Evolutionary conservation across 805 yeast genomes (phyloP).

Genomic region (Torulaspora quercuum): DNA sequence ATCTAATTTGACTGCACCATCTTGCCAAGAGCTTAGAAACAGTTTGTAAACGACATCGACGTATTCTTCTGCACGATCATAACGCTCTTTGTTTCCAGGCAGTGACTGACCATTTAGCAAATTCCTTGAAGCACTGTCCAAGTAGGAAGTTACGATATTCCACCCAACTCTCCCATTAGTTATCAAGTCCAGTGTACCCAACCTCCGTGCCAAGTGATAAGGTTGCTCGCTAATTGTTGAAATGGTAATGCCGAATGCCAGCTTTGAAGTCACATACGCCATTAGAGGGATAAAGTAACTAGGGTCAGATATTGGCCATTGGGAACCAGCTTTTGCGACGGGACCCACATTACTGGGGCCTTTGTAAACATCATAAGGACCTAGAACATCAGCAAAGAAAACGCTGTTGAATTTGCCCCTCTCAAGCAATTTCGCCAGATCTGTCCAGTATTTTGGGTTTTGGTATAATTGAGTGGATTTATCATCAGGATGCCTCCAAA

Average conservation of each 20-base stretch:
- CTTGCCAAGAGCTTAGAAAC: constrained; percentile 44
- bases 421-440: constrained; percentile 39
- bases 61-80: constrained; percentile 41
- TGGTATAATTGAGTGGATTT: constrained; percentile 19
- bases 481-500: constrained; percentile 20
- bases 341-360: constrained; percentile 40
- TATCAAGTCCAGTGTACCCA: constrained; percentile 45
- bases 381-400: constrained; percentile 43
- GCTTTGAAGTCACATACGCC: constrained; percentile 43
- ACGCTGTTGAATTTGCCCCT: constrained; percentile 39
- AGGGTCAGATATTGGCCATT: constrained; percentile 41
- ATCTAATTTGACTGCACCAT: constrained; percentile 37
- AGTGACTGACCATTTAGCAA: constrained; percentile 38
- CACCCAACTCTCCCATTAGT: constrained; percentile 46
- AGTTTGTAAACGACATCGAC: constrained; percentile 41
- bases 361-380: constrained; percentile 41
- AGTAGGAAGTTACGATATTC: constrained; percentile 46
- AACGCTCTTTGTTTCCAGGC: constrained; percentile 43
- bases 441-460: constrained; percentile 38
- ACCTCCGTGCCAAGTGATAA: constrained; percentile 41
- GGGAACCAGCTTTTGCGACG: constrained; percentile 37
- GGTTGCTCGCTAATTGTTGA: constrained; percentile 45
- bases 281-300: constrained; percentile 41
- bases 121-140: constrained; percentile 43
- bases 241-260: constrained; percentile 43